Base-by-base conservation (phyloP, 345 rosid genomes). In the Moricandia arvensis region DNA sequence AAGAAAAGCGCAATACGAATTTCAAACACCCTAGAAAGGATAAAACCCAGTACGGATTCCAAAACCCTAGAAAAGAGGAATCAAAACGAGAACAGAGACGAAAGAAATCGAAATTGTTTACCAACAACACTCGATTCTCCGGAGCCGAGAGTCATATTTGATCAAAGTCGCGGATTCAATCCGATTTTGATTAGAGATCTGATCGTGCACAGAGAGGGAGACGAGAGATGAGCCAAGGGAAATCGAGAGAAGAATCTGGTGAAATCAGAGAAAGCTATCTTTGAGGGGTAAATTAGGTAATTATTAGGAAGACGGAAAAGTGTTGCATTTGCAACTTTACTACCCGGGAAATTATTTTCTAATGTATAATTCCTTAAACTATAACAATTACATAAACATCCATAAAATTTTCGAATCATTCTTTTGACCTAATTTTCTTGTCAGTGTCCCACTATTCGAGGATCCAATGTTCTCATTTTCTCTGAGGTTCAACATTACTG, bases 71-170 rank as follows among this genome's bases (percentile, higher is more conserved):
- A n/a, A n/a, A n/a, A n/a, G n/a, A n/a, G n/a, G n/a, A n/a, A n/a
- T n/a, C n/a, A n/a, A n/a, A n/a, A 38, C 49, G 49, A 43, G 49
- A 53, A 4, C 29, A 73, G 47, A 73, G 21, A n/a, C 68, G 49
- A 64, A n/a, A 43, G 60, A 58, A 64, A 21, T 43, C 62, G 62
- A 71, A 30, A 9, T 29, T 55, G 8, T 30, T 77, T 35, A 88
- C 96, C 96, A 72, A 90, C 93, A 76, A 90, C 93, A 83, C 93
- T 86, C 37, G 96, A 87, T 88, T 91, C 96, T 75, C 86, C 93
- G 31, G 96, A 90, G 87, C 96, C 93, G 74, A 90, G 90, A 84
- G 92, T 88, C 92, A 90, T 90, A 81, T 34, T 41, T 43, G 49
- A 43, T 43, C 49, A 43, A 13, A 43, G 2, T 43, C 49, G 57